phyloP scores from a whole-genome alignment of 352 stramenopile genomes.

The Pythium oligandrum region DNA sequence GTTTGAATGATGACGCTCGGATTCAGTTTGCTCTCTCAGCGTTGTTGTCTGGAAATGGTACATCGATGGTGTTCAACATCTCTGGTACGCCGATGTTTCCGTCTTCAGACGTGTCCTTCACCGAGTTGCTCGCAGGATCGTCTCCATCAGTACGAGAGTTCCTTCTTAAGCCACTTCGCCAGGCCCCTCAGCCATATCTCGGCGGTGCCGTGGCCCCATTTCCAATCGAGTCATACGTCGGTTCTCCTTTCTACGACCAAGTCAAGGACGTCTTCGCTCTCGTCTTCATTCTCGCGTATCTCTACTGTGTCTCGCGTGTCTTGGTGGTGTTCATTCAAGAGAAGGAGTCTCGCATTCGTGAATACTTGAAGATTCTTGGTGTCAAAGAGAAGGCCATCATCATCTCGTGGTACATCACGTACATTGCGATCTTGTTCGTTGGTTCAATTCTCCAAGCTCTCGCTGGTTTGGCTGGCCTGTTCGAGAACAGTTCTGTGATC shows the following conservation, averaged over 20 bases:
- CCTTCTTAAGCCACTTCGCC: slow-evolving; percentile 42
- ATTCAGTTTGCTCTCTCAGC: slow-evolving; percentile 24
- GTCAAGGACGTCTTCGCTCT: slow-evolving; percentile 76
- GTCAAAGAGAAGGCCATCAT: slow-evolving; percentile 68
- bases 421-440: slow-evolving; percentile 70
- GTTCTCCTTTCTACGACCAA: slow-evolving; percentile 67
- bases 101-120: slow-evolving; percentile 9
- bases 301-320: slow-evolving; percentile 87
- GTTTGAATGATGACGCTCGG: slow-evolving; percentile 38
- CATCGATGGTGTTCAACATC: too few relatives aligned
- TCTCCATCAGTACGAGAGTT: slow-evolving; percentile 14
- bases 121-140: slow-evolving; percentile 6
- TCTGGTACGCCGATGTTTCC: not conserved
- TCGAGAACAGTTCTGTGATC: slow-evolving; percentile 39
- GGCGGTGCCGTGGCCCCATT: slow-evolving; percentile 42
- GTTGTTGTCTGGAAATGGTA: slow-evolving; percentile 12
- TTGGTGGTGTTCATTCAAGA: slow-evolving; percentile 89
- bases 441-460: slow-evolving; percentile 60
- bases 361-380: slow-evolving; percentile 93
- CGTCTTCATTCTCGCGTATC: slow-evolving; percentile 89
- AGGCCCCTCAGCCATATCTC: slow-evolving; percentile 55
- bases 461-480: slow-evolving; percentile 40
- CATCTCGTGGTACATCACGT: slow-evolving; percentile 80
- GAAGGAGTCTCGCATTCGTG: slow-evolving; percentile 88
- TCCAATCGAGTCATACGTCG: slow-evolving; percentile 46